Conservation (phyloP, 1,284 basidiomycete genomes). For the Pyrrhoderma lamaoense region DNA sequence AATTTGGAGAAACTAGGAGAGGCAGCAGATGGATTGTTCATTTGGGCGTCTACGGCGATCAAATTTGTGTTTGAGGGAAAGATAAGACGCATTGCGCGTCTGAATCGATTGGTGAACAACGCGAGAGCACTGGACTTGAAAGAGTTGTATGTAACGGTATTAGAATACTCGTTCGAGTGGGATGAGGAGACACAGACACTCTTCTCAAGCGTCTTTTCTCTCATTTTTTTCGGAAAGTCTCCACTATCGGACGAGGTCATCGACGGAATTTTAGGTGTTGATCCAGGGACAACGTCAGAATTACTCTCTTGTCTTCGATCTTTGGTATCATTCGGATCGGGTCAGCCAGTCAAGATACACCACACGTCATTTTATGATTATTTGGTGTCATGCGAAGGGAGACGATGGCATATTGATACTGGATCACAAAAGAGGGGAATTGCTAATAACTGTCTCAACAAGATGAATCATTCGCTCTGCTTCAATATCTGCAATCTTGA, state of each 20-base stretch:
- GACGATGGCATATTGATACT: not conserved
- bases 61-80: not conserved
- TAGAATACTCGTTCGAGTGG: not conserved
- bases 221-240: not conserved
- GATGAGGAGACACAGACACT: not conserved
- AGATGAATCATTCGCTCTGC: not conserved
- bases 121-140: not conserved
- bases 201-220: not conserved
- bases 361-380: conserved; percentile 4
- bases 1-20: conserved; percentile 21
- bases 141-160: not conserved
- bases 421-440: not conserved
- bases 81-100: not conserved
- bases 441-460: not conserved
- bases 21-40: conserved; percentile 12
- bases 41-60: conserved; percentile 1
- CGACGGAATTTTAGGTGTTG: not conserved
- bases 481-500: conserved; percentile 10
- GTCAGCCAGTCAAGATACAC: not conserved
- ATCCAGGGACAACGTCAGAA: not conserved
- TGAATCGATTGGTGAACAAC: not conserved
- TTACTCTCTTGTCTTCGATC: not conserved
- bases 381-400: not conserved
- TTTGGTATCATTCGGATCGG: not conserved
- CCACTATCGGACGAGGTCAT: not conserved